Base-by-base conservation (phyloP, 805 yeast genomes). In the Pichia cabralensis region DNA sequence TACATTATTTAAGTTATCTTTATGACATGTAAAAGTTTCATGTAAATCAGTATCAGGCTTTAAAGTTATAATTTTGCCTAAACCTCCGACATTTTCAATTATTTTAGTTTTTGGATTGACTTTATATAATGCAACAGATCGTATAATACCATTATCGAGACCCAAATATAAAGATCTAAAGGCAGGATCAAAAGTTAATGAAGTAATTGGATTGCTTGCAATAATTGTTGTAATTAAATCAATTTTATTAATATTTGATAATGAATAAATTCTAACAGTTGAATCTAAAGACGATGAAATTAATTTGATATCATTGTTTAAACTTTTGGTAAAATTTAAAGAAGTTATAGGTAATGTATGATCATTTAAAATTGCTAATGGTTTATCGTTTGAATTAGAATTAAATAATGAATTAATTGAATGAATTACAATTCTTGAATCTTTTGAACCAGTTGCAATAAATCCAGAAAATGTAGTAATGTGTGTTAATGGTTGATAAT, bases 91-190 rank as follows among this genome's bases (percentile, higher is more conserved):
- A 3, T 74, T 62, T 46, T 74, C 81, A 40, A 76, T 57, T 5
- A 57, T 44, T 10, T 62, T 58, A 2, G 48, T 44, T 14, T 55
- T 53, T 10, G 59, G 51, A 17, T 68, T 63, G 1, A 45, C 34
- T 20, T 43, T 41, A 25, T 67, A 76, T 31, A 82, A 54, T 8
- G 76, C 71, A 5, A 82, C 65, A 24, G 61, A 52, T 41, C 78
- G 63, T 27, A 84, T 67, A 11, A 58, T 47, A 10, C 95, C 96
- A 40, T 73, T 67, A 3, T 58, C 47, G 12, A 80, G 56, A 2
- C 95, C 96, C 7, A 70, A 71, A 50, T 80, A 89, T 1, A 82
- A 38, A 3, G 75, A 67, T 46, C 97, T 65, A 47, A 76, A 83
- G 0, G 88, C 84, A 1, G 94, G 85, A 54, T 89, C 97, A 6